These are phyloP conservation scores for Solanum appendiculatum DNA, from an alignment of 257 asterid species.

Conservation along the genomic window DNA sequence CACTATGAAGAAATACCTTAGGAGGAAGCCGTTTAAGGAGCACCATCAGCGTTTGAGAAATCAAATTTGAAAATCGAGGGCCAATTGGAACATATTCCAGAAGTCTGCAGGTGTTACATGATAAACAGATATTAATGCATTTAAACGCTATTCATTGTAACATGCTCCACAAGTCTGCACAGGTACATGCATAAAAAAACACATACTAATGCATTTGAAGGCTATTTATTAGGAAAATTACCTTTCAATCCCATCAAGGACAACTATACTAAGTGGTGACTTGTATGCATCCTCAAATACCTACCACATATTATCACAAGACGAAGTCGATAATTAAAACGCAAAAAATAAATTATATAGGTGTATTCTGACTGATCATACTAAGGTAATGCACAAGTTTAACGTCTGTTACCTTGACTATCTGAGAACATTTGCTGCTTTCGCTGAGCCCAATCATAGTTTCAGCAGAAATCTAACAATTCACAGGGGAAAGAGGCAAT, in stretches of 20 bases:
- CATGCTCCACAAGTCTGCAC: constrained; percentile 73
- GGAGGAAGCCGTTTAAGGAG: constrained; percentile 91
- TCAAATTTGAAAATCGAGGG: constrained; percentile 90
- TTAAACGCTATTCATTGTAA: constrained; percentile 25
- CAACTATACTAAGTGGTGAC: constrained; percentile 82
- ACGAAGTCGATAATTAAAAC: constrained; percentile 8
- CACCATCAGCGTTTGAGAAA: constrained; percentile 89
- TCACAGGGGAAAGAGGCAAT: constrained; percentile 7
- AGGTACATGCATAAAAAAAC: background rate
- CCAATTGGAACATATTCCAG: constrained; percentile 88
- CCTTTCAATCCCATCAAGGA: constrained; percentile 98
- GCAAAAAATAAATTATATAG: background rate
- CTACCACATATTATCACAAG: constrained; percentile 30
- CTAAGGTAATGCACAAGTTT: background rate
- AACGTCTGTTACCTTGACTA: constrained; percentile 56
- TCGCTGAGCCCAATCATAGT: constrained; percentile 96
- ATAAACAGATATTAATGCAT: constrained; percentile 8
- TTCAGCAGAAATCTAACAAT: constrained; percentile 87
- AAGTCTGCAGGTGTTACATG: constrained; percentile 38
- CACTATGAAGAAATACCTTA: constrained; percentile 33
- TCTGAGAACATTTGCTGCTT: constrained; percentile 88
- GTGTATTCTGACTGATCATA: background rate
- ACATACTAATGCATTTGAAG: constrained; percentile 7
- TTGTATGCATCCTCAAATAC: constrained; percentile 96
- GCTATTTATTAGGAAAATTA: constrained; percentile 13